Evolutionary conservation across 768 basidiomycete species (phyloP).

Genomic region (Gymnopilus junonius): DNA sequence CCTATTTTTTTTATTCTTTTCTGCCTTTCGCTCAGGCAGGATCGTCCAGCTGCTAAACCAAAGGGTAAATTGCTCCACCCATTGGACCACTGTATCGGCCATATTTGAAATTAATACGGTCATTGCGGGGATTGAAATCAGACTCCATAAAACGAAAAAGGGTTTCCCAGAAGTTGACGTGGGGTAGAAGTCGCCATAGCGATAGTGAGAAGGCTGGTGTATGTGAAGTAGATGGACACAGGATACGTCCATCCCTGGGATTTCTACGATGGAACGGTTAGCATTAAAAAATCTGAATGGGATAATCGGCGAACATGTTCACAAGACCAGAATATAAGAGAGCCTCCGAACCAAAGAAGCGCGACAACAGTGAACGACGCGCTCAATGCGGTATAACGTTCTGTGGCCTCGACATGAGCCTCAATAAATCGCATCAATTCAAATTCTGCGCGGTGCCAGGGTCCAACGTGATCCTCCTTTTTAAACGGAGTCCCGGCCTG

Average conservation of each 20-base stretch:
- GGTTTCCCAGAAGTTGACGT: conserved; percentile 39
- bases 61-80: conserved; percentile 35
- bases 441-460: conserved; percentile 40
- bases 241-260: conserved; percentile 40
- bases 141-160: conserved; percentile 47
- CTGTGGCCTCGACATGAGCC: conserved; percentile 22
- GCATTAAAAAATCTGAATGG: neutral
- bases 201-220: conserved; percentile 43
- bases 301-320: conserved; percentile 30
- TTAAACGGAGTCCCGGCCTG: conserved; percentile 18
- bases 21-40: conserved; percentile 27
- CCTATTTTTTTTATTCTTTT: neutral
- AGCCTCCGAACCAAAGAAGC: conserved; percentile 34
- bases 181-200: conserved; percentile 45
- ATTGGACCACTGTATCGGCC: conserved; percentile 49
- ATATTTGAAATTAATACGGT: conserved; percentile 52
- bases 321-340: conserved; percentile 39
- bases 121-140: conserved; percentile 44
- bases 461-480: conserved; percentile 19
- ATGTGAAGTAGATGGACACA: conserved; percentile 42
- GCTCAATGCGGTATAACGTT: conserved; percentile 33
- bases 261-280: conserved; percentile 16
- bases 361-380: conserved; percentile 25
- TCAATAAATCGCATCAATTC: conserved; percentile 42
- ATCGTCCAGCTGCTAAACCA: conserved; percentile 33